Conservation (phyloP, 768 basidiomycete genomes). For the Termitomyces sp. region DNA sequence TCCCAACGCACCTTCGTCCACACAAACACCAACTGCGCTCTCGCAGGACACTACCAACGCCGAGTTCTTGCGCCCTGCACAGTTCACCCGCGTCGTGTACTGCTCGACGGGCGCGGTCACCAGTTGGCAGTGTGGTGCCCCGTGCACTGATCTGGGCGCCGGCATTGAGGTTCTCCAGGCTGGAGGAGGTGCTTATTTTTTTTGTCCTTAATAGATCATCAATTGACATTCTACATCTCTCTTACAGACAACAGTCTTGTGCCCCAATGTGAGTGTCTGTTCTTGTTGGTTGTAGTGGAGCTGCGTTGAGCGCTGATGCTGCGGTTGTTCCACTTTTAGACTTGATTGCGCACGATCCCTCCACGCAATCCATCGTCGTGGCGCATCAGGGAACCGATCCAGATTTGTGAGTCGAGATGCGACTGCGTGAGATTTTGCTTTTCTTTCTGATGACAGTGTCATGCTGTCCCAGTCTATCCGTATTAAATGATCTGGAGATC, state of each 20-base stretch:
- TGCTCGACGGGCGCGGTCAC: constrained; percentile 26
- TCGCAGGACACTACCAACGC: not conserved
- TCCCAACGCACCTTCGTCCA: not conserved
- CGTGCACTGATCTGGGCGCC: constrained; percentile 23
- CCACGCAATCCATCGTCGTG: constrained; percentile 28
- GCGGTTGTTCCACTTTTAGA: constrained; percentile 12
- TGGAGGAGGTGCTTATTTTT: constrained; percentile 26
- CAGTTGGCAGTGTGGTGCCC: constrained; percentile 26
- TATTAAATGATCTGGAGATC: constrained; percentile 29
- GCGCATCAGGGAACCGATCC: constrained; percentile 36
- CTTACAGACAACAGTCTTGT: constrained; percentile 6
- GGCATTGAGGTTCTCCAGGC: constrained; percentile 20
- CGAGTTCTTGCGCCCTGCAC: constrained; percentile 23
- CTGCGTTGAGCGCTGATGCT: not conserved
- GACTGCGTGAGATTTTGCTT: not conserved
- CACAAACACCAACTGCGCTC: not conserved
- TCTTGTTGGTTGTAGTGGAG: not conserved
- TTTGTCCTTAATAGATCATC: not conserved
- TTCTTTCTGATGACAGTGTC: not conserved
- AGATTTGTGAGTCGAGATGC: constrained; percentile 19
- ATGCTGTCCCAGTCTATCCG: constrained; percentile 20
- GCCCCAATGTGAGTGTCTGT: constrained; percentile 9
- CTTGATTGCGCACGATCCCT: constrained; percentile 30
- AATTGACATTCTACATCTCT: not conserved
- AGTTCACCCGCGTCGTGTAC: constrained; percentile 31